Evolutionary conservation across 257 asterid species (phyloP).

Genomic region (Fraxinus pennsylvanica): DNA sequence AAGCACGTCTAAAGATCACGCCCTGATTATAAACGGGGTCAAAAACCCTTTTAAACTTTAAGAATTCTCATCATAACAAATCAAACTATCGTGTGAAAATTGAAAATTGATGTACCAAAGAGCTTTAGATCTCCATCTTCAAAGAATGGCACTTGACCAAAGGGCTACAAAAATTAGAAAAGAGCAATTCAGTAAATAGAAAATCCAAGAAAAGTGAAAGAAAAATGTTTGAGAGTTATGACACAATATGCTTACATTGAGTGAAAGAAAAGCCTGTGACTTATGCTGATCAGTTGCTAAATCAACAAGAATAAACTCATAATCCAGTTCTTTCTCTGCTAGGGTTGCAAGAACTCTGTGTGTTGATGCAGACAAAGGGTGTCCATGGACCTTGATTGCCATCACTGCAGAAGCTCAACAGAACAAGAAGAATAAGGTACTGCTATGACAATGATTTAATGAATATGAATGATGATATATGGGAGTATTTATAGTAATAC

Average conservation of each 20-base stretch:
- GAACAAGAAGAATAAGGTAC: background rate
- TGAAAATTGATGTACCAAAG: slow-evolving; percentile 34
- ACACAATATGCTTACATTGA: slow-evolving; percentile 31
- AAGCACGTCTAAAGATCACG: no score
- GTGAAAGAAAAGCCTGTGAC: slow-evolving; percentile 40
- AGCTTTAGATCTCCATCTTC: slow-evolving; percentile 51
- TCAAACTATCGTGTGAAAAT: no score
- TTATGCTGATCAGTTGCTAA: slow-evolving; percentile 40
- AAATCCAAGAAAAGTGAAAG: background rate
- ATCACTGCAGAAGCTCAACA: slow-evolving; percentile 12
- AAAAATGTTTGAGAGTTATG: background rate
- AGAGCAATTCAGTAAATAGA: background rate
- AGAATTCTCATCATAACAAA: no score
- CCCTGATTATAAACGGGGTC: no score
- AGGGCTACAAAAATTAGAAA: slow-evolving; percentile 34
- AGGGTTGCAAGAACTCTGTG: slow-evolving; percentile 41
- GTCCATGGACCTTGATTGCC: slow-evolving; percentile 48
- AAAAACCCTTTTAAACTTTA: no score
- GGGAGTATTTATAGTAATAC: no score
- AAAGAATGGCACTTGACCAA: slow-evolving; percentile 49
- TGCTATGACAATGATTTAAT: no score
- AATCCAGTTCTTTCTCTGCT: slow-evolving; percentile 39
- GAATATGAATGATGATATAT: no score
- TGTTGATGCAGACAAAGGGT: slow-evolving; percentile 36
- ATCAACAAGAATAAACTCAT: slow-evolving; percentile 33